phyloP scores from a whole-genome alignment of 169 alveolate species.

The Plasmodium falciparum region DNA sequence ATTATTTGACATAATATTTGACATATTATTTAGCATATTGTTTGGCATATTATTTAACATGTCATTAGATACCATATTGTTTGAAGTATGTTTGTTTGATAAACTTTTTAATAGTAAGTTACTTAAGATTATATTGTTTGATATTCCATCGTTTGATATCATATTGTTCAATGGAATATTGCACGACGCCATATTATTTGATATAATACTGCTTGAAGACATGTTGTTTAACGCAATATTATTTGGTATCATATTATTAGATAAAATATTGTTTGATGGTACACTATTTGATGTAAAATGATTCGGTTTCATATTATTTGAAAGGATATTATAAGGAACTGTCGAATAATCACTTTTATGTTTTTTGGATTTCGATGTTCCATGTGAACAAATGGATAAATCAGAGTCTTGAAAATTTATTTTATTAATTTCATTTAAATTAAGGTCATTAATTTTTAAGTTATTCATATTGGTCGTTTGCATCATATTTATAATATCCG shows the following conservation, averaged over 20 bases:
- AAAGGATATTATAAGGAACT: constrained; percentile 26
- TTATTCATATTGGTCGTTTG: constrained; percentile 21
- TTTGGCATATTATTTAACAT: too few species aligned
- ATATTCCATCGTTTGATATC: too few species aligned
- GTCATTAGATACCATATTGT: too few species aligned
- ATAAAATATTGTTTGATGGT: not conserved
- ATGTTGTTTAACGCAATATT: not conserved
- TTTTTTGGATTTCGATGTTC: constrained; percentile 32
- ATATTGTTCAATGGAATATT: constrained; percentile 4
- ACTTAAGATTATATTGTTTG: too few species aligned
- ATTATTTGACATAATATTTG: too few species aligned
- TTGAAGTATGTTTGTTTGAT: too few species aligned
- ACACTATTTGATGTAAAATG: not conserved
- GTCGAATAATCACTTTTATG: constrained; percentile 14
- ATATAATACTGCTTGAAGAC: not conserved
- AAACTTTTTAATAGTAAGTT: too few species aligned
- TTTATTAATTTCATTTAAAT: constrained; percentile 22
- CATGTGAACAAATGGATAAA: constrained; percentile 42
- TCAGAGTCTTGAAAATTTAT: constrained; percentile 41
- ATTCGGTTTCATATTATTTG: constrained; percentile 15
- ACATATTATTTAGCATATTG: too few species aligned
- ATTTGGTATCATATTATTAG: not conserved
- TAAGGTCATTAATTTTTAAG: constrained; percentile 15
- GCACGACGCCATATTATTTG: constrained; percentile 6
- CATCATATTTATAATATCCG: constrained; percentile 38